A percentile compares a stretch with the other conserved stretches of the same genome.
Conservation (phyloP, 208 protist species). For the Leishmania tarentolae region DNA sequence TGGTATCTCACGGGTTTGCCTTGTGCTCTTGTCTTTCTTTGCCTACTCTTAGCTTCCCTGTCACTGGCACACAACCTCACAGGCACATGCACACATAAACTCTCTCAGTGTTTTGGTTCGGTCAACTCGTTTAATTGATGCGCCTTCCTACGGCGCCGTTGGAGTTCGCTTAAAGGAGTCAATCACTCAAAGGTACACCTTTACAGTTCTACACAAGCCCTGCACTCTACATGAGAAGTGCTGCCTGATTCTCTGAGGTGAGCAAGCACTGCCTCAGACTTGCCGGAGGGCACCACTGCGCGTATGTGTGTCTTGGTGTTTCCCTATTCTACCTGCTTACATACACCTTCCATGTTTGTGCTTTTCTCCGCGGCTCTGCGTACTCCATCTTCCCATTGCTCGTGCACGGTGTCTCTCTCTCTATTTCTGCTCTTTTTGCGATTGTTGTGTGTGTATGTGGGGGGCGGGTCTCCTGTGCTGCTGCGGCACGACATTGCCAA, state of each 20-base stretch:
- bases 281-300: not conserved
- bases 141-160: not conserved
- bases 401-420: not conserved
- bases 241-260: not conserved
- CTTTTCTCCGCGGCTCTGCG: not conserved
- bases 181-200: not conserved
- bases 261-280: not conserved
- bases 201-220: not conserved
- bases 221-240: not conserved
- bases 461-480: not conserved
- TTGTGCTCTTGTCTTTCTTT: not conserved
- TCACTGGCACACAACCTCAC: not conserved
- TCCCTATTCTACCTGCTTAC: not conserved
- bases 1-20: not conserved
- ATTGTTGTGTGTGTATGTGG: constrained; percentile 14
- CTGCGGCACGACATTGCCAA: not conserved
- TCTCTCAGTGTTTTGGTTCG: not conserved
- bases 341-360: not conserved
- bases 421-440: not conserved
- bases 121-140: not conserved
- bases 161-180: not conserved
- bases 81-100: not conserved
- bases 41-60: not conserved
- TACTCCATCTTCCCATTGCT: constrained; percentile 2
- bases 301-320: not conserved